Base-by-base conservation (phyloP, 192 early-diverging fungal genomes). In the Jimgerdemannia lactiflua region DNA sequence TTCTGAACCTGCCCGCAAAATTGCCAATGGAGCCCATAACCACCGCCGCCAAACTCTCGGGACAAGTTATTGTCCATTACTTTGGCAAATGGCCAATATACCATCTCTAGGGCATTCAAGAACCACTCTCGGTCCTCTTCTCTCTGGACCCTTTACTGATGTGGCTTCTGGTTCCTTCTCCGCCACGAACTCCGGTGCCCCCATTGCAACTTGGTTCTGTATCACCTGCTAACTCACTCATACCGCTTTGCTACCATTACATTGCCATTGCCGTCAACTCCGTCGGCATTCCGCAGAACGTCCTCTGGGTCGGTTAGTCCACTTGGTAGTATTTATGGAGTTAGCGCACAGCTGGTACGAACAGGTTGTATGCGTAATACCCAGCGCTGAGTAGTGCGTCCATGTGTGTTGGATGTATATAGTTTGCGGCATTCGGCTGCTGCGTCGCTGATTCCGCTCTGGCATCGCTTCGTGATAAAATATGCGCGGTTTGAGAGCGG, bases 41-140 rank as follows among this genome's bases (percentile, higher is more conserved):
- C 0, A 71, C 65, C 2, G 8, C 39, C 2, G 88, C 90, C 4
- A 67, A 41, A 17, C 71, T 89, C 63, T 70, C 70, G 14, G 81
- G 81, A 39, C 70, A 79, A 8, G 70, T 14, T 1, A 84, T 97
- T 9, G 88, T 93, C 69, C 97, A 99, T 80, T 99, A 93, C 80
- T 91, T 95, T 78, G 97, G 97, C 65, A 99, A 99, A 83, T 98
- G 98, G 98, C 96, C 98, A 3, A 98, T 99, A 82, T 78, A 88
- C 42, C 89, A 97, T 1, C 39, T 97, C 0, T 72, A 83, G 65
- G 98, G 98, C 7, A 87, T 98, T 64, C 98, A 99, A 78, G 98
- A 99, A 81, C 96, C 97, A 0, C 95, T 95, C 0, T 93, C 93
- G 43, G 95, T 98, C 14, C n/a, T 96, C 4, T 98, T 99, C 77